Conservation (phyloP, 768 basidiomycete genomes). For the Hirschioporus abietinus region DNA sequence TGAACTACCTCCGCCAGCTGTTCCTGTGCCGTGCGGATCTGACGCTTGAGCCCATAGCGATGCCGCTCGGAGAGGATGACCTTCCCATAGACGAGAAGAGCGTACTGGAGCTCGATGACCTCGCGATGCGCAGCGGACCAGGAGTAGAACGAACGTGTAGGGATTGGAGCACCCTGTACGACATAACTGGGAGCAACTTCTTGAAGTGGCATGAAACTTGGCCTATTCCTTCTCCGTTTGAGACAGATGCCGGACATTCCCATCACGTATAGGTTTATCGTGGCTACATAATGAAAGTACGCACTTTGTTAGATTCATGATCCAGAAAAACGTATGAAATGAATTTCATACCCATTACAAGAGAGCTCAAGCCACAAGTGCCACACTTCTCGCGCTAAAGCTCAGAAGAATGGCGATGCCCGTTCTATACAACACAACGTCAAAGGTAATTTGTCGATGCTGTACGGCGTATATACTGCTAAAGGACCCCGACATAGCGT, state of each 20-base stretch:
- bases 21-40: constrained; percentile 26
- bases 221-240: not conserved
- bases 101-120: not conserved
- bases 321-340: not conserved
- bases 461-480: no score
- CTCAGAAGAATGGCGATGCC: no score
- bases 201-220: not conserved
- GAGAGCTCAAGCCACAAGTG: no score
- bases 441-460: no score
- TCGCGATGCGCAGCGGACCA: not conserved
- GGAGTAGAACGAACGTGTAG: constrained; percentile 21
- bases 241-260: not conserved
- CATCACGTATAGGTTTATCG: not conserved
- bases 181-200: not conserved
- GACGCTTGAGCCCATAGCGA: constrained; percentile 23
- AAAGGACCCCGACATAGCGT: no score
- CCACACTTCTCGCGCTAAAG: no score
- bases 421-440: no score
- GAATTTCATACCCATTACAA: not conserved
- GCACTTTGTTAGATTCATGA: not conserved
- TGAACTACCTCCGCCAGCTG: constrained; percentile 31
- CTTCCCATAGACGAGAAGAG: not conserved
- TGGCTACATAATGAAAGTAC: no score
- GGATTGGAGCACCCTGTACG: constrained; percentile 24
- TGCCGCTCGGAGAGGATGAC: constrained; percentile 9